Evolutionary conservation across 768 basidiomycete species (phyloP), one percentile per base, ranked within the genome.

Genomic region (Mycena kentingensis): DNA sequence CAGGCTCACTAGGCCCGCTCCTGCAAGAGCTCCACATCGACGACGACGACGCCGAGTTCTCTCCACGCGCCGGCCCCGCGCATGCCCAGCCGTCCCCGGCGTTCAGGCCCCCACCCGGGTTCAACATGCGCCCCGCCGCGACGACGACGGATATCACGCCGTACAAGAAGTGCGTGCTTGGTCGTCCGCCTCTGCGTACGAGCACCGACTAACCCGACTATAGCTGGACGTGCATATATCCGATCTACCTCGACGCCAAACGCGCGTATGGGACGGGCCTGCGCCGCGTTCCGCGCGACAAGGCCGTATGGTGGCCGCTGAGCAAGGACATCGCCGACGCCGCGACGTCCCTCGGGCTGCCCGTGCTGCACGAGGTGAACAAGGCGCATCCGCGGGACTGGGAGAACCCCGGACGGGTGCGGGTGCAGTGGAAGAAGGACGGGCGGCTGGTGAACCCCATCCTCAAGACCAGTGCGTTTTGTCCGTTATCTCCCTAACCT

Each of bases 221-320:
- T 63, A 97, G 94, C 63, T 97, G 95, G 95, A 87, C 92, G 38
- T 91, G 90, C 62, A 84, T 98, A 65, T 99, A 98, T 68, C 96
- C 96, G 5, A 89, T 98, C 64, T 98, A 98, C 70, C 82, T 98
- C 51, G 96, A 98, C 70, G 94, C 95, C 29, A 97, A 98, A 67
- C 87, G 87, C 2, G 85, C 94, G 1, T 90, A 91, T 68, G 84
- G 84, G 3, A 86, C 80, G 5, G 93, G 93, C 18, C 83, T 88
- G 60, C 84, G 96, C 34, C 80, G 96, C 43, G 83, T 98, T 50
- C 75, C 85, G 25, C 80, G 93, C 24, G 77, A 79, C 49, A 87
- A 89, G 70, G 80, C 87, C 51, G 68, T 98, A 25, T 94, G 94
- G 93, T 98, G 93, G 92, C 96, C 96, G 1, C 79, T 95, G 42